Base-by-base conservation (phyloP, 1,284 basidiomycete species). In the Malassezia japonica region DNA sequence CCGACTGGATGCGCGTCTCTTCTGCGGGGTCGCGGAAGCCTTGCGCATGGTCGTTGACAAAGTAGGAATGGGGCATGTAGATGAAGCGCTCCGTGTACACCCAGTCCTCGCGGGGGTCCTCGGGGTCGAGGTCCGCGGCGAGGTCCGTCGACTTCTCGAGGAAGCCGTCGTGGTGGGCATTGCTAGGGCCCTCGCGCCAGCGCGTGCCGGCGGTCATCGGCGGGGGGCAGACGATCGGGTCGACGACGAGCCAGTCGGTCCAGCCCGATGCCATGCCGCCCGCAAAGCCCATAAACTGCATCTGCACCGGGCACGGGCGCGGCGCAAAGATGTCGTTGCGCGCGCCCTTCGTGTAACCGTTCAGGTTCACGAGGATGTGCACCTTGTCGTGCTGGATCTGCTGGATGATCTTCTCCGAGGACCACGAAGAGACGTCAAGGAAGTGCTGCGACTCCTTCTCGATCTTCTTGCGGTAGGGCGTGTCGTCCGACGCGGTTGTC, bases 321-420 rank as follows among this genome's bases (percentile, higher is more conserved):
- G 78, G 78, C 7, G 81, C 81, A 54, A 82, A 82, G 12, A 82
- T 75, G 55, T 82, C 81, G 59, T 82, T 83, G 43, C 77, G 72
- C 3, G 81, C 79, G 9, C 80, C 81, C 65, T 81, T 82, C n/a
- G 81, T 82, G 58, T 82, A 82, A 4, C 81, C 81, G 18, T 80
- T 81, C 4, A 81, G 67, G 55, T 81, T 80, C 52, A 81, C 74
- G 18, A 82, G 76, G 77, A 70, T 76, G 58, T 82, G 81, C 50
- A 82, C 79, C 42, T 77, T 74, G 56, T 82, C 79, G 52, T 69
- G 62, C 25, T 75, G 57, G 49, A 82, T 79, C 42, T 67, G 74
- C 46, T 79, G 73, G 34, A 77, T 70, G 29, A 79, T 74, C 27
- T 72, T 72, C 48, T 76, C 68, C 16, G 76, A 76, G 10, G 77